Evolutionary conservation across 75 land plant species (phyloP), one percentile per base, ranked within the genome.

Genomic region (Cunninghamia lanceolata): DNA sequence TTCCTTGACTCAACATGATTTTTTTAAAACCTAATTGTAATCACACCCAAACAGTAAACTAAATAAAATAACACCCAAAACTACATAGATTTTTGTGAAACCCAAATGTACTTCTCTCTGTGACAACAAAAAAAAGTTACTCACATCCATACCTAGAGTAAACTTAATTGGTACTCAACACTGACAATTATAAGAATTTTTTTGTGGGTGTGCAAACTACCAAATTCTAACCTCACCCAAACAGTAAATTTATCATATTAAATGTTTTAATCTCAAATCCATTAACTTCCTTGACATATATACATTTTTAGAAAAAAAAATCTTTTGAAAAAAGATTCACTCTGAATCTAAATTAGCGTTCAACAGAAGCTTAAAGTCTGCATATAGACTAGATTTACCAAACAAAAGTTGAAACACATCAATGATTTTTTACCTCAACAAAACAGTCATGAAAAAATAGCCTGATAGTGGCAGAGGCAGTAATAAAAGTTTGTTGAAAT

Each of bases 391-490:
- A 43, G 46, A 6, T 43, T 43, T 43, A 43, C 46, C 46, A 86
- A 74, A n/a, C n/a, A n/a, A n/a, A n/a, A n/a, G n/a, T n/a, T n/a
- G n/a, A n/a, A n/a, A 85, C n/a, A 70, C 6, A n/a, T 2, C 28
- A 36, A 10, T 21, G 14, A 7, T 15, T 50, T 56, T 4, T 39
- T 91, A 92, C 94, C 88, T 87, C 70, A 56, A 94, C 91, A 53
- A 94, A 85, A 59, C 95, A 94, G 83, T 94, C 95, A 75, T 91
- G 94, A 86, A 92, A 91, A 77, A 92, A 91, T 36, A 94, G 92
- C 21, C 95, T 88, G 10, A 94, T 85, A 32, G 93, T 92, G 0
- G 88, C 93, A 3, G 95, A 92, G 50, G 85, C 83, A 0, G 93
- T 90, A 53, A 88, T 84, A 74, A 87, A 87, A 36, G 93, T 91